These are phyloP conservation scores for Fusarium floridanum DNA, from an alignment of 2,329 filamentous ascomycete species.

Conservation along the genomic window DNA sequence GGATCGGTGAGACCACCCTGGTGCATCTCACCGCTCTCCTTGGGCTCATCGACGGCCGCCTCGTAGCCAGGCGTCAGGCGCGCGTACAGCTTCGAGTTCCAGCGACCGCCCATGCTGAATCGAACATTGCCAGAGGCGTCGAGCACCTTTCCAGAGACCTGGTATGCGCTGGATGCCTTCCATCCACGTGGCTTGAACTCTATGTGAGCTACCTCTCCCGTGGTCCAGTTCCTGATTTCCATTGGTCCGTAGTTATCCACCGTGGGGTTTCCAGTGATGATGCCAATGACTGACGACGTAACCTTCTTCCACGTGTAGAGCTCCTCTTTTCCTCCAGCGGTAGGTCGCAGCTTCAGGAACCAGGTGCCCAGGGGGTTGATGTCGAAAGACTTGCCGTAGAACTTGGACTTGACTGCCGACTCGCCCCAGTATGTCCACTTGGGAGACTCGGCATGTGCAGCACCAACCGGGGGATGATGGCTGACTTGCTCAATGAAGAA, in stretches of 20 bases:
- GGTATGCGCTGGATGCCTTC: conserved; percentile 93
- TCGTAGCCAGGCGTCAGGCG: conserved; percentile 93
- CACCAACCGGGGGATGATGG: conserved; percentile 95
- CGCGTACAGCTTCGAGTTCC: conserved; percentile 98
- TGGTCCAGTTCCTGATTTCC: conserved; percentile 98
- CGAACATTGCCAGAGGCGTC: conserved; percentile 83
- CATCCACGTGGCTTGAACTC: conserved; percentile 97
- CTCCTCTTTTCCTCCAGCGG: conserved; percentile 81
- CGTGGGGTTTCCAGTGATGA: conserved; percentile 94
- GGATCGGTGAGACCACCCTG: conserved; percentile 71
- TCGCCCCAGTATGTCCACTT: conserved; percentile 99
- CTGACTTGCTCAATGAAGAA: conserved; percentile 99
- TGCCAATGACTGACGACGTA: conserved; percentile 96
- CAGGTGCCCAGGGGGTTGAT: conserved; percentile 97
- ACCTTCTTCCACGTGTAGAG: conserved; percentile 99
- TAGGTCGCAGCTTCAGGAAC: conserved; percentile 89
- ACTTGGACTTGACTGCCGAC: conserved; percentile 94
- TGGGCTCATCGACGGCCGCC: conserved; percentile 73
- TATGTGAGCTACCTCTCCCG: conserved; percentile 87
- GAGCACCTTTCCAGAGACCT: conserved; percentile 87
- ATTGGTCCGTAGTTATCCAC: conserved; percentile 99
- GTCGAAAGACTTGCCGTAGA: conserved; percentile 97
- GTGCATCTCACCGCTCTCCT: conserved; percentile 54
- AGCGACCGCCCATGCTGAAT: conserved; percentile 91
- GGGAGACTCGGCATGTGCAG: conserved; percentile 90